phyloP scores from a whole-genome alignment of 2,329 filamentous ascomycete genomes.

The Dothideomycetes sp. region DNA sequence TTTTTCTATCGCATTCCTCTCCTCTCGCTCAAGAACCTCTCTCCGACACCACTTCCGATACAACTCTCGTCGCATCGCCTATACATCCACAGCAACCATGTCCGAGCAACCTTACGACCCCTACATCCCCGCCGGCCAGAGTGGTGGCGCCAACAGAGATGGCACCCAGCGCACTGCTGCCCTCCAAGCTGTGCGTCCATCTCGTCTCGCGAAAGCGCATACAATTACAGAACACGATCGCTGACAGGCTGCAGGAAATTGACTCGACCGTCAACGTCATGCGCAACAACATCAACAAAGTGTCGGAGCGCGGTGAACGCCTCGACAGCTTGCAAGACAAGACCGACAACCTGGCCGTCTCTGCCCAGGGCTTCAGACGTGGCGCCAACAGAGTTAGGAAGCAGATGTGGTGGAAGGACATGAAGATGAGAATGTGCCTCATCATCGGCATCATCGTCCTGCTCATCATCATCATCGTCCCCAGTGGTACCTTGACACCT shows the following conservation, averaged over 20 bases:
- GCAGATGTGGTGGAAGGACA: conserved; percentile 99
- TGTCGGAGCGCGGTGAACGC: conserved; percentile 82
- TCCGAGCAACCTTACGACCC: conserved; percentile 70
- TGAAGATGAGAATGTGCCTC: conserved; percentile 99
- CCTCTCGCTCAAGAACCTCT: conserved; percentile 1
- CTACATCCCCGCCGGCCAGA: conserved; percentile 60
- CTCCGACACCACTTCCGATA: background rate
- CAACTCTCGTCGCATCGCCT: background rate
- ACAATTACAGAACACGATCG: background rate
- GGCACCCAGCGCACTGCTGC: conserved; percentile 60
- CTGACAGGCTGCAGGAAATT: conserved; percentile 65
- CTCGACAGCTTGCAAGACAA: conserved; percentile 86
- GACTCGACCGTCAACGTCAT: conserved; percentile 91
- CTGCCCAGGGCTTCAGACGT: conserved; percentile 89
- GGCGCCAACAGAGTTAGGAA: conserved; percentile 88
- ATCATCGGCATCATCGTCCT: conserved; percentile 85
- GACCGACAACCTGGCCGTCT: conserved; percentile 84
- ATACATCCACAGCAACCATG: conserved; percentile 33
- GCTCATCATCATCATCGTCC: conserved; percentile 88
- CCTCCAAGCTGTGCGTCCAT: conserved; percentile 71
- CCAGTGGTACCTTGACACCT: conserved; percentile 58
- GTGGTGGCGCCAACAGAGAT: conserved; percentile 38
- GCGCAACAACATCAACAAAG: conserved; percentile 96
- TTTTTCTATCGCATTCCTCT: background rate
- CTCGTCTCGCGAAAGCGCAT: background rate